Base-by-base conservation (phyloP, 2,329 filamentous ascomycete genomes). In the Colletotrichum higginsianum region DNA sequence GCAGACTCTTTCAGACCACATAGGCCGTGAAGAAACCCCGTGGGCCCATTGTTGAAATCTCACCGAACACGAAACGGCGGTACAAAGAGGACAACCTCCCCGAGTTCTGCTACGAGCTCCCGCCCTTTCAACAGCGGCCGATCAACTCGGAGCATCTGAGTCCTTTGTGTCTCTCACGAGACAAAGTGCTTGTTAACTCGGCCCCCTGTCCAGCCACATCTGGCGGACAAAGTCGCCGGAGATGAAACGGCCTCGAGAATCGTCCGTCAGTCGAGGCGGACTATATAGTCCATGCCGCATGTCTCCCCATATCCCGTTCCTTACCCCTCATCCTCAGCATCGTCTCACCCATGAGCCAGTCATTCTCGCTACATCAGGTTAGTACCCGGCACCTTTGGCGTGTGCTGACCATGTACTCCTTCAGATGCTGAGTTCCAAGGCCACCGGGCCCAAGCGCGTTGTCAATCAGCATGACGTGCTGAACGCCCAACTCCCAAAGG, bases 221-320 rank as follows among this genome's bases (percentile, higher is more conserved):
- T 15, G 8, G 9, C 9, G 7, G 16, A 50, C 55, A 66, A 61
- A 60, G 44, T n/a, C 7, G 3, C 21, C 8, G 0, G 6, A n/a
- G 38, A n/a, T n/a, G 58, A 16, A 16, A 40, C 38, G 18, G 3
- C n/a, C 2, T 47, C 13, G 47, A 63, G 11, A 26, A 13, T 15
- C 18, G 23, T 26, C 47, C n/a, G 47, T 21, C 7, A 15, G 18
- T 7, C n/a, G 16, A 50, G 12, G 3, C 26, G 26, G 26, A 30
- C 30, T 52, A 66, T 66, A 66, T 66, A 66, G 16, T 3, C 38
- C 35, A 4, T 38, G 35, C n/a, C 26, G 1, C 13, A 4, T 0
- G 13, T 12, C 44, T 13, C 1, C 1, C 2, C 42, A n/a, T 4
- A 3, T 6, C 11, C 21, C 12, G 1, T 5, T 15, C 7, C 7